phyloP scores from a whole-genome alignment of 768 basidiomycete species.

The Cystofilobasidium capitatum region DNA sequence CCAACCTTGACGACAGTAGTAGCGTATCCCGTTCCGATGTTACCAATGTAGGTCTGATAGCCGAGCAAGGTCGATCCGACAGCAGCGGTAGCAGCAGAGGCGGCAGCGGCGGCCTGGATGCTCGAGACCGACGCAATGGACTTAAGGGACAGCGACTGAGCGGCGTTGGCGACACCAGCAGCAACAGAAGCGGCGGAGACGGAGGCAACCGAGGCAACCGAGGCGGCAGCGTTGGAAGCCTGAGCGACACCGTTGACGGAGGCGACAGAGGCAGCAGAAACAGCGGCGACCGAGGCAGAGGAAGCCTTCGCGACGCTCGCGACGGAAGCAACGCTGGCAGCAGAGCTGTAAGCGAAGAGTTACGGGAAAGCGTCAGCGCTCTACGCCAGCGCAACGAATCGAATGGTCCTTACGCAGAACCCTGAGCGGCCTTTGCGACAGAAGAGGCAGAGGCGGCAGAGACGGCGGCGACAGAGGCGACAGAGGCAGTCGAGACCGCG shows the following conservation, averaged over 20 bases:
- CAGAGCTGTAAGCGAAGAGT: background rate
- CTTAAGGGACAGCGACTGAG: no score
- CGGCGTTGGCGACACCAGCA: background rate
- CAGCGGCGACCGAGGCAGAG: conserved; percentile 2
- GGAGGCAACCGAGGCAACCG: background rate
- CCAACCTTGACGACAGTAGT: background rate
- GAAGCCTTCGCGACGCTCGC: background rate
- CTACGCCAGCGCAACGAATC: no score
- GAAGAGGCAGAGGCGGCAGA: background rate
- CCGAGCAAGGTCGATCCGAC: no score
- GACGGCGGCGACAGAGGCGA: background rate
- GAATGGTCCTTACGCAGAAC: no score
- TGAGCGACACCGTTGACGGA: background rate
- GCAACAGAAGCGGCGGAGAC: background rate
- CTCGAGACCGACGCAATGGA: no score
- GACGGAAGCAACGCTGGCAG: background rate
- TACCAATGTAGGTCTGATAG: background rate
- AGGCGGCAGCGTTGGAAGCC: background rate
- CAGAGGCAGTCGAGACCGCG: background rate
- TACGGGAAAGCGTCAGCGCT: no score
- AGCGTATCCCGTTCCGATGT: background rate
- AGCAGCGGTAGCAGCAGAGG: no score
- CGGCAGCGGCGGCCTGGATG: no score
- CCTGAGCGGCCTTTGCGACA: background rate
- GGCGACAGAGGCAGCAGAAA: background rate